A percentile compares a stretch with the other conserved stretches of the same genome.
Evolutionary conservation across 2,329 filamentous ascomycete species (phyloP).

Genomic region (Xylariaceae sp.): DNA sequence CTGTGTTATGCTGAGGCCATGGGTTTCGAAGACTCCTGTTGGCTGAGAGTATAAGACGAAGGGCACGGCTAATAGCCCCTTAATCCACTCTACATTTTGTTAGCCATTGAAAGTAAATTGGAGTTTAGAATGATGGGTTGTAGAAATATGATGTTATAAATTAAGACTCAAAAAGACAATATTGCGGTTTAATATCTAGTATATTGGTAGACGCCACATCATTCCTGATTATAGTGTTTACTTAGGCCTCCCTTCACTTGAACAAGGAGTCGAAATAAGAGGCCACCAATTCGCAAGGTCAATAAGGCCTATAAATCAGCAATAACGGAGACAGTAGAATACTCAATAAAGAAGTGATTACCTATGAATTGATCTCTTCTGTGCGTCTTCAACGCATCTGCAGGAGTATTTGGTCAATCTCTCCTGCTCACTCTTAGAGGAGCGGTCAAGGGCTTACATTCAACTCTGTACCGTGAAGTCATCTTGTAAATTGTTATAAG

Average conservation of each 20-base stretch:
- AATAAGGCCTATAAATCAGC: background rate
- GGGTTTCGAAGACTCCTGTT: slow-evolving; percentile 77
- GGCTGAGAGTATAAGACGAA: slow-evolving; percentile 97
- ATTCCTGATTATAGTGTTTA: background rate
- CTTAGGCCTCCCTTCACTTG: background rate
- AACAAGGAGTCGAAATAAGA: background rate
- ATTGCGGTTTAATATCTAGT: too few species aligned
- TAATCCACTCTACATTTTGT: slow-evolving; percentile 79
- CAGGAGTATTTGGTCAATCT: slow-evolving; percentile 21
- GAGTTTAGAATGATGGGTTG: background rate
- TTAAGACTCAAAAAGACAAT: too few species aligned
- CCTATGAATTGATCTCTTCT: slow-evolving; percentile 87
- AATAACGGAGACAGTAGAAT: slow-evolving; percentile 5
- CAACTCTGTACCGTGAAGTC: slow-evolving; percentile 70
- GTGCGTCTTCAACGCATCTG: slow-evolving; percentile 76
- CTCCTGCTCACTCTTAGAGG: slow-evolving; percentile 1
- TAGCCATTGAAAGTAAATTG: slow-evolving; percentile 12
- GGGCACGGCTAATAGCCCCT: slow-evolving; percentile 88
- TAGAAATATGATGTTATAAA: too few species aligned
- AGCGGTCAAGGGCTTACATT: slow-evolving; percentile 59
- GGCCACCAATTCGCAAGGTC: background rate
- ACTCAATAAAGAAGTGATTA: slow-evolving; percentile 36
- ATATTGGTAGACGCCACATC: too few species aligned
- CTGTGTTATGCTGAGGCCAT: slow-evolving; percentile 64
- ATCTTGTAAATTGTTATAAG: slow-evolving; percentile 42